phyloP scores from a whole-genome alignment of 192 early-diverging fungal species.

The Coemansia sp. region DNA sequence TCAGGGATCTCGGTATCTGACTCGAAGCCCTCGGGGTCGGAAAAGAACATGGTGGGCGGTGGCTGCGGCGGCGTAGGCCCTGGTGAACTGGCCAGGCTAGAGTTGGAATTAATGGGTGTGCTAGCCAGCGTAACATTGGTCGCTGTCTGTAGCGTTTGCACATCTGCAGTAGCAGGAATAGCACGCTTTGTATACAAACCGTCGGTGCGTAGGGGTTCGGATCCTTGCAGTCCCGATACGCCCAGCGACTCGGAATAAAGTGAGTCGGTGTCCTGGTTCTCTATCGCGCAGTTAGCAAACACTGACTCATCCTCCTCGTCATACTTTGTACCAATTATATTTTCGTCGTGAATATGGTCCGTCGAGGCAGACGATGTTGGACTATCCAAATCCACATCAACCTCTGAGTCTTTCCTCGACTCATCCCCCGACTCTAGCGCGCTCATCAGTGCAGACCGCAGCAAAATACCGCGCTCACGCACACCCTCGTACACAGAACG shows the following conservation, averaged over 20 bases:
- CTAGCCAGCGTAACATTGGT: background rate
- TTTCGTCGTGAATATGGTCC: no score
- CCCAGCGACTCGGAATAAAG: constrained; percentile 11
- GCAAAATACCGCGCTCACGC: constrained; percentile 47
- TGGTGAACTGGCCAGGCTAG: background rate
- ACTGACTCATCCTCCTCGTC: background rate
- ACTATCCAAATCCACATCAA: background rate
- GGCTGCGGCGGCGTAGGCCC: background rate
- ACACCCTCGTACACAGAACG: constrained; percentile 40
- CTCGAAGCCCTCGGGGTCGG: constrained; percentile 13
- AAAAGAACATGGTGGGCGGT: constrained; percentile 2
- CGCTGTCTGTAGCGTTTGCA: background rate
- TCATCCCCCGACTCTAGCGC: constrained; percentile 7
- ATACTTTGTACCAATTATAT: background rate
- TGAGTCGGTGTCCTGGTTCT: background rate
- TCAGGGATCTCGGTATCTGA: constrained; percentile 21
- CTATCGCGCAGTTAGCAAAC: background rate
- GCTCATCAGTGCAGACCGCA: constrained; percentile 45
- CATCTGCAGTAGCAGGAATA: background rate
- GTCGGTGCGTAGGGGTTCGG: background rate
- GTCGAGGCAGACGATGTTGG: background rate
- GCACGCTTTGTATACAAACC: background rate
- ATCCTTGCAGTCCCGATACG: constrained; percentile 11
- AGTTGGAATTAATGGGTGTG: background rate
- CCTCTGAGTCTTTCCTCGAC: background rate